phyloP scores from a whole-genome alignment of 306 rosid genomes.

The Castanospermum australe region DNA sequence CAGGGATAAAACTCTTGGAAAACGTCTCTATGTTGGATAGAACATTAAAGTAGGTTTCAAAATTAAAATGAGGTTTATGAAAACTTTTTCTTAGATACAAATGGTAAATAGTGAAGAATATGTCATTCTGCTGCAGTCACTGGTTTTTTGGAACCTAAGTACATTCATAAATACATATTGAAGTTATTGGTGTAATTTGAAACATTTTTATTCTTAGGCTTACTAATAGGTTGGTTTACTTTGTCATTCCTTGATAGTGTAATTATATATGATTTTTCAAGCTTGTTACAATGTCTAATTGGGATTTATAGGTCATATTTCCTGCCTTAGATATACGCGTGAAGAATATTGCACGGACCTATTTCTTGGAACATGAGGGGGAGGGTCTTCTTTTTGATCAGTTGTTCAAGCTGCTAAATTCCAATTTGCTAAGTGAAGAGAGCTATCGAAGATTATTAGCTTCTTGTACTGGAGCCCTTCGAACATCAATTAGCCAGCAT shows the following conservation, averaged over 20 bases:
- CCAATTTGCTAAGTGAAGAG: constrained; percentile 26
- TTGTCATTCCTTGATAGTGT: background rate
- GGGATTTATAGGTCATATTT: constrained; percentile 32
- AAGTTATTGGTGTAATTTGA: background rate
- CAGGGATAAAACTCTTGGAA: too few relatives aligned
- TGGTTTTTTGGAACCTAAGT: background rate
- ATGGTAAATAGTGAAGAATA: background rate
- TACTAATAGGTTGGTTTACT: background rate
- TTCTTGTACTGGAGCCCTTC: constrained; percentile 34
- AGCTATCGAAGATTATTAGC: constrained; percentile 31
- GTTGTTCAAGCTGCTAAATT: constrained; percentile 29
- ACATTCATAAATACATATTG: background rate
- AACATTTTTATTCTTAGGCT: background rate
- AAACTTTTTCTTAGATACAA: background rate
- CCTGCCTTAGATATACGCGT: constrained; percentile 36
- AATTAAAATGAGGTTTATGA: background rate
- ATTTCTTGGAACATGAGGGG: constrained; percentile 37
- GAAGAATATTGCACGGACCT: constrained; percentile 37
- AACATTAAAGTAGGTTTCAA: background rate
- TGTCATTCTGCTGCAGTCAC: background rate
- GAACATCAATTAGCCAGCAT: constrained; percentile 36
- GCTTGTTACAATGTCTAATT: background rate
- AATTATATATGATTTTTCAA: background rate
- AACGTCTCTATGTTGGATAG: background rate
- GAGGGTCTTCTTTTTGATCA: constrained; percentile 36